Evolutionary conservation across 108 stramenopile species (phyloP).

Genomic region (Aurantiochytrium sp.): DNA sequence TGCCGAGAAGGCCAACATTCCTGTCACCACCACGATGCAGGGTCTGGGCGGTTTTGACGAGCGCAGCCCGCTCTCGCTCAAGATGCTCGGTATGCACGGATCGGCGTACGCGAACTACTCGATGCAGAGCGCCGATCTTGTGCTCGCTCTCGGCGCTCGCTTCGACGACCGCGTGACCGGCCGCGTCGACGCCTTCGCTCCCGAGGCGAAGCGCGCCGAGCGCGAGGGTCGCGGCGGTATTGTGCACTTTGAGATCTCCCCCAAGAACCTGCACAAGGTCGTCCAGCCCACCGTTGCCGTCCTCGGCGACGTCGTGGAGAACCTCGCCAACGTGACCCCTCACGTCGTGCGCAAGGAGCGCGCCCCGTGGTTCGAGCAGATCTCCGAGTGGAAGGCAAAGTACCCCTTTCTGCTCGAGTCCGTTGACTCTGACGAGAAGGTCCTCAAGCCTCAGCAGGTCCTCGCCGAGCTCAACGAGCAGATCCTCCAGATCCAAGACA

Average conservation of each 20-base stretch:
- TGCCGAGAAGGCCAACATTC: slow-evolving; percentile 76
- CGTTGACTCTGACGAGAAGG: slow-evolving; percentile 41
- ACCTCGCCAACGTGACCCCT: slow-evolving; percentile 47
- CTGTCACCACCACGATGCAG: slow-evolving; percentile 79
- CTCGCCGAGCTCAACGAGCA: slow-evolving; percentile 68
- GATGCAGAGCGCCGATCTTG: slow-evolving; percentile 79
- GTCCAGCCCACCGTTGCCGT: slow-evolving; percentile 58
- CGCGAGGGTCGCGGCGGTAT: slow-evolving; percentile 77
- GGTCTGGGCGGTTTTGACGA: slow-evolving; percentile 78
- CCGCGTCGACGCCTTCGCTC: slow-evolving; percentile 68
- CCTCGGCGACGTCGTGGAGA: slow-evolving; percentile 26
- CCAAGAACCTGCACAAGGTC: slow-evolving; percentile 69
- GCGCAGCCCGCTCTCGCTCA: slow-evolving; percentile 71
- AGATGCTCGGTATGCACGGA: slow-evolving; percentile 86
- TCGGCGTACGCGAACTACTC: slow-evolving; percentile 80
- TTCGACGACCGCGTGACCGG: slow-evolving; percentile 87
- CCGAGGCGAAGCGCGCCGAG: slow-evolving; percentile 71
- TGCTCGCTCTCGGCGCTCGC: slow-evolving; percentile 76
- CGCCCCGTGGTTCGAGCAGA: slow-evolving; percentile 64
- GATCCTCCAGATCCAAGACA: slow-evolving; percentile 62
- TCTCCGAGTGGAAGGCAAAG: slow-evolving; percentile 61
- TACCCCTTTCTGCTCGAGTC: slow-evolving; percentile 59
- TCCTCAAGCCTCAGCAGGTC: slow-evolving; percentile 65
- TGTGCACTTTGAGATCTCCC: slow-evolving; percentile 79
- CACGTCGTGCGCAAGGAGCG: neutral